Conservation (phyloP, 148 eudicot species). For the Pouteria glomerata region DNA sequence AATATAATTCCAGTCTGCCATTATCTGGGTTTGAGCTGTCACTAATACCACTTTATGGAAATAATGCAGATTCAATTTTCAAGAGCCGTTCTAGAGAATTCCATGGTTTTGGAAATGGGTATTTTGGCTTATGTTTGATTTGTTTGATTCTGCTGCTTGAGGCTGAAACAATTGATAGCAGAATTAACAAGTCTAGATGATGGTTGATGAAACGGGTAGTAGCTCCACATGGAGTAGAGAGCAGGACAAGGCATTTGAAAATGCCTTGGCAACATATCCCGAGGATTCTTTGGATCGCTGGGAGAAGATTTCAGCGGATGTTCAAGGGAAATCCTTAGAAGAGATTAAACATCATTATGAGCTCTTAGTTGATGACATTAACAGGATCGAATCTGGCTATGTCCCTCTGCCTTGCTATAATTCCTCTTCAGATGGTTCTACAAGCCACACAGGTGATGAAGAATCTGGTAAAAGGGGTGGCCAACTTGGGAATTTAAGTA, state of each 20-base stretch:
- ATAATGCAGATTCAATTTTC: constrained; percentile 13
- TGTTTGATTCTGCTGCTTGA: constrained; percentile 3
- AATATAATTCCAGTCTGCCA: constrained; percentile 7
- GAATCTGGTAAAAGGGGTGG: constrained; percentile 53
- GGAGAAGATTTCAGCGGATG: constrained; percentile 73
- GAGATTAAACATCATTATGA: constrained; percentile 80
- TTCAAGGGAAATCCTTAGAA: constrained; percentile 68
- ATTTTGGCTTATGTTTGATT: constrained; percentile 2
- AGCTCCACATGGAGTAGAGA: constrained; percentile 66
- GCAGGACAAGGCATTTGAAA: constrained; percentile 84
- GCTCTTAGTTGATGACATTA: constrained; percentile 62
- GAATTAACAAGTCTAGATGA: constrained; percentile 34
- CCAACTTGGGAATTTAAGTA: constrained; percentile 33
- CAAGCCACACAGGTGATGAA: constrained; percentile 42
- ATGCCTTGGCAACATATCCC: constrained; percentile 62
- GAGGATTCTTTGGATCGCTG: constrained; percentile 66
- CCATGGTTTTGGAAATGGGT: constrained; percentile 1
- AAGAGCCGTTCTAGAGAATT: constrained; percentile 10
- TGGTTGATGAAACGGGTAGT: constrained; percentile 41
- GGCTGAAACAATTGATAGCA: constrained; percentile 14
- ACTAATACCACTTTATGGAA: constrained; percentile 10
- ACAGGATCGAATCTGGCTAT: constrained; percentile 65
- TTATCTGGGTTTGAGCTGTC: constrained; percentile 16
- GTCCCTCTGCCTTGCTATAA: constrained; percentile 71
- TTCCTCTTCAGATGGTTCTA: constrained; percentile 50